These are phyloP conservation scores for Lodderomyces parapsilosis DNA, from an alignment of 1,139 yeast genomes.

Conservation along the genomic window DNA sequence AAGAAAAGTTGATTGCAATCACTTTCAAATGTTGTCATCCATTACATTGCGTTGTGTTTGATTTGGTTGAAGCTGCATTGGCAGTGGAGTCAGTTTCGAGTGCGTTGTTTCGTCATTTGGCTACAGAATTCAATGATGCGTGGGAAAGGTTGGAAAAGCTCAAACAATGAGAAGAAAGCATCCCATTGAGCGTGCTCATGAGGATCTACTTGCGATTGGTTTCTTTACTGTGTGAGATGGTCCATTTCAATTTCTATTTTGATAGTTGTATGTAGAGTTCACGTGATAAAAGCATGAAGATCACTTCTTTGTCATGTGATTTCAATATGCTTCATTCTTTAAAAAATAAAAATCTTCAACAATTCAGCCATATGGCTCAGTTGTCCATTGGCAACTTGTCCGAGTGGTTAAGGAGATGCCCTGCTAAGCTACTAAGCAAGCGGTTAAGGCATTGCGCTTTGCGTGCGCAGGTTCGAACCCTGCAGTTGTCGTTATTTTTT, in stretches of 20 bases:
- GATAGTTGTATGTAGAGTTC: neutral
- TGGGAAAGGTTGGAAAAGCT: neutral
- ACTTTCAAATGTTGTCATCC: slow-evolving; percentile 2
- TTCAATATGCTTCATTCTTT: neutral
- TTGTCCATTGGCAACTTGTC: slow-evolving; percentile 54
- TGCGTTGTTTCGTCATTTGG: neutral
- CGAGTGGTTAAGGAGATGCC: slow-evolving; percentile 74
- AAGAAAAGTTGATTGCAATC: neutral
- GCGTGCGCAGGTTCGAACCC: slow-evolving; percentile 94
- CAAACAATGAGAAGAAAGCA: too few species aligned
- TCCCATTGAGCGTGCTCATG: too few species aligned
- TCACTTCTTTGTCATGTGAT: neutral
- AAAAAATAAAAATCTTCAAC: neutral
- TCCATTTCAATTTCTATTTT: too few species aligned
- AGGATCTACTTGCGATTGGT: too few species aligned
- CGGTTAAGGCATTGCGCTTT: slow-evolving; percentile 50
- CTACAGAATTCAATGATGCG: neutral
- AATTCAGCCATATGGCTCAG: slow-evolving; percentile 3
- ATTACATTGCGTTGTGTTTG: neutral
- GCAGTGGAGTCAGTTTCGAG: neutral
- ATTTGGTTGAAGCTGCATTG: neutral
- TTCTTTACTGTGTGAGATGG: too few species aligned
- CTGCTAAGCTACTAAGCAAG: slow-evolving; percentile 3
- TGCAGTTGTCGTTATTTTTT: slow-evolving; percentile 64
- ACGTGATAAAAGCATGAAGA: neutral